Base-by-base conservation (phyloP, 768 basidiomycete genomes). In the Agrocybe pediades region DNA sequence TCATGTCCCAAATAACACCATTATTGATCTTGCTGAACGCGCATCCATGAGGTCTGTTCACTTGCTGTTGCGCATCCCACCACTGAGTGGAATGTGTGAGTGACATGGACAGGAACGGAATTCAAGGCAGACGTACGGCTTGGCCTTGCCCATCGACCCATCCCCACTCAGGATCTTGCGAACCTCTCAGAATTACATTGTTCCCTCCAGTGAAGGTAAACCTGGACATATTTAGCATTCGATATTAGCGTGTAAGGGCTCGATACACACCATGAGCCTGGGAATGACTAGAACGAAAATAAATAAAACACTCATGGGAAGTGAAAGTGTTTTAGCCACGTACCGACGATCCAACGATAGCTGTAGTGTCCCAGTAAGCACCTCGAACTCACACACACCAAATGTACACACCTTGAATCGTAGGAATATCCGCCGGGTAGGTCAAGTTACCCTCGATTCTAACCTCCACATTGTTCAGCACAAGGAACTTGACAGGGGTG, bases 101-200 rank as follows among this genome's bases (percentile, higher is more conserved):
- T 4, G 11, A 19, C 30, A 9, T 24, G 16, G 11, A 26, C 44
- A 44, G 26, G 46, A 13, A 20, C 0, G 26, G 1, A 40, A 36
- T 13, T 21, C 19, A 21, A 4, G 8, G n/a, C 63, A 48, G 75
- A 64, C 69, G 46, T 51, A 78, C 80, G 26, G 73, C 73, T 68
- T 85, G 82, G 1, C 85, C 85, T 46, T 86, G 78, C 1, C 72
- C 80, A 57, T 85, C 78, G 0, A 87, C 75, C 84, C 84, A 86
- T 16, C 85, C 84, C 81, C 81, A 82, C 2, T 80, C 54, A 0
- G 81, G 78, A 55, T 86, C 79, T 9, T 63, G 68, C 19, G 79
- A 77, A 0, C 86, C 83, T 23, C 80, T 70, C 6, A 87, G 63
- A 9, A 83, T 85, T 39, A 86, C 80, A 50, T 85, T 85, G 36